A percentile compares a stretch with the other conserved stretches of the same genome.
These are phyloP conservation scores for Irpex sp. DNA, from an alignment of 1,284 basidiomycete species.

Conservation along the genomic window DNA sequence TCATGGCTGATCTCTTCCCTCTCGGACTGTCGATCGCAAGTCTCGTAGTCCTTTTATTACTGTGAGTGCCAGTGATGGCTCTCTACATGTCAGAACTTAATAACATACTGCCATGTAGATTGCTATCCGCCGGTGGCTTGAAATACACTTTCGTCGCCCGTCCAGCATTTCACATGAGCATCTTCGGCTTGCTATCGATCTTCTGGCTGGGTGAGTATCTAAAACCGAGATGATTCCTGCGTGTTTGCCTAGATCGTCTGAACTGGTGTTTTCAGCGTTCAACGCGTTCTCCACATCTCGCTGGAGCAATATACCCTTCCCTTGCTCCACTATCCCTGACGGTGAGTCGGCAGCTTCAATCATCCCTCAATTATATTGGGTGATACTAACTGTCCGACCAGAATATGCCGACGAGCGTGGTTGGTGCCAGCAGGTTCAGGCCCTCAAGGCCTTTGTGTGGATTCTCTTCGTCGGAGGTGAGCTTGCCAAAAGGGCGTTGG, in stretches of 20 bases:
- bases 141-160: constrained; percentile 41
- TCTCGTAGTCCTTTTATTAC: constrained; percentile 36
- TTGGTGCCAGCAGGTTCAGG: constrained; percentile 55
- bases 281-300: not conserved
- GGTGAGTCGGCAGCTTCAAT: constrained; percentile 28
- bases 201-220: constrained; percentile 48
- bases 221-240: not conserved
- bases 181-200: constrained; percentile 41
- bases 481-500: constrained; percentile 19
- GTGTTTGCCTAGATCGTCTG: not conserved
- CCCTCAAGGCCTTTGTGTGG: constrained; percentile 56
- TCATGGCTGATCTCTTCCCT: constrained; percentile 56
- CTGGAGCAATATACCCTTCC: constrained; percentile 33
- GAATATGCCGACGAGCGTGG: constrained; percentile 41
- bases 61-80: constrained; percentile 19
- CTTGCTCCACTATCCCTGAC: constrained; percentile 44
- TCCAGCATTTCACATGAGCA: constrained; percentile 44
- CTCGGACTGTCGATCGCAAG: constrained; percentile 53
- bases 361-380: not conserved
- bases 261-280: not conserved
- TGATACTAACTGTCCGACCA: constrained; percentile 13
- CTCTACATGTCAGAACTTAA: not conserved
- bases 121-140: constrained; percentile 39
- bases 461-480: constrained; percentile 49
- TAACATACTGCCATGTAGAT: constrained; percentile 18